These are phyloP conservation scores for Cinchona pubescens DNA, from an alignment of 257 asterid genomes.

Conservation along the genomic window DNA sequence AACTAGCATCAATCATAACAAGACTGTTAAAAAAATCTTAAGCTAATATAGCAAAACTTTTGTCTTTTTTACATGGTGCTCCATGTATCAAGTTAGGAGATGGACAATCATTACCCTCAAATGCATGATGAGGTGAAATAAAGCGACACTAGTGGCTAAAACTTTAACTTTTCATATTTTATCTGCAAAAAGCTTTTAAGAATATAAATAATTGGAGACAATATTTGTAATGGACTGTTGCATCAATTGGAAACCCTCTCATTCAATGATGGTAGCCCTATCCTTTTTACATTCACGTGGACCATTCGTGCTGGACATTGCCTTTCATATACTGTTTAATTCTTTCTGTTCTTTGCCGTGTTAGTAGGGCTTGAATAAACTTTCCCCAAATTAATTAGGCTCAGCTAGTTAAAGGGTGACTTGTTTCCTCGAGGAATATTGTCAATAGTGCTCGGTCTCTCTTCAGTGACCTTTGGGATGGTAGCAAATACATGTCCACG, in stretches of 20 bases:
- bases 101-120: constrained; percentile 21
- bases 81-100: not conserved
- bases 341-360: not conserved
- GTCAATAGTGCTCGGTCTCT: too few species aligned
- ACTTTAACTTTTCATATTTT: constrained; percentile 29
- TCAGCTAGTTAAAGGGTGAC: too few species aligned
- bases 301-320: constrained; percentile 18
- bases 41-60: constrained; percentile 7
- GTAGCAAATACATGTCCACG: too few species aligned
- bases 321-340: not conserved
- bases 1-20: not conserved
- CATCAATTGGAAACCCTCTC: constrained; percentile 14
- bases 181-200: constrained; percentile 20
- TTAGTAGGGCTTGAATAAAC: not conserved
- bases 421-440: too few species aligned
- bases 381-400: not conserved
- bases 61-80: not conserved
- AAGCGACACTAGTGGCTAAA: constrained; percentile 28
- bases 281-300: constrained; percentile 30
- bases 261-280: constrained; percentile 15
- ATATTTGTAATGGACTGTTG: constrained; percentile 14
- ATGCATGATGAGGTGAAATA: constrained; percentile 21
- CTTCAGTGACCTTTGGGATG: too few species aligned
- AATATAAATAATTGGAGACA: constrained; percentile 26
- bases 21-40: not conserved